Evolutionary conservation across 345 rosid genomes (phyloP), one percentile per base, ranked within the genome.

Genomic region (Salix viminalis): DNA sequence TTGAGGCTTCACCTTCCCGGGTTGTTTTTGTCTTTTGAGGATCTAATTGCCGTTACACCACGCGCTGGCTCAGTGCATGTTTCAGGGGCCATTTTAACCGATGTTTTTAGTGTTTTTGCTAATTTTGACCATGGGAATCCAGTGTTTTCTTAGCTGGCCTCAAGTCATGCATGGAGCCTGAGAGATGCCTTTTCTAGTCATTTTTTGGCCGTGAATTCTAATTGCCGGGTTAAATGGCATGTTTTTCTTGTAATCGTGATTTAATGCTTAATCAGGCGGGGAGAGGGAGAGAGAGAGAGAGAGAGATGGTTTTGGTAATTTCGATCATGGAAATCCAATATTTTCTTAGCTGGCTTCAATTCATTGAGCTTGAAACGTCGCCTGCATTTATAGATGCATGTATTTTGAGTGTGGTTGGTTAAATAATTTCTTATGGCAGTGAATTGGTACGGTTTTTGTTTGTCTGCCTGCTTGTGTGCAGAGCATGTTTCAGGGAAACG

Each of bases 11-110:
- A 11, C 28, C 21, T 10, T 0, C 1, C 15, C 10, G 64, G 85
- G 69, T 18, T 23, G 18, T 64, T 77, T 80, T 58, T 7, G 85
- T 76, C 76, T 79, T 77, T 84, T 76, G 1, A 1, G n/a, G 24
- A 42, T 46, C 13, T 36, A 21, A 14, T 16, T 62, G 54, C 84
- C 82, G 80, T 84, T 84, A 73, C 74, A 24, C 56, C 65, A 28
- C 48, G 28, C 11, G 14, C 1, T 58, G 64, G 26, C 62, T n/a
- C 62, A 3, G 24, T 56, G 62, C 4, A 3, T 42, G n/a, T 46
- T 30, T 1, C n/a, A 65, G 75, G 83, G 23, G 84, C 84, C 69
- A 15, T 15, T 73, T 56, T 58, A 30, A 36, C 54, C 14, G 9
- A 12, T 37, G 3, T 8, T 1, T 3, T n/a, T 23, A 58, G 4